phyloP scores from a whole-genome alignment of 1,284 basidiomycete genomes.

The Microbotryum violaceum region DNA sequence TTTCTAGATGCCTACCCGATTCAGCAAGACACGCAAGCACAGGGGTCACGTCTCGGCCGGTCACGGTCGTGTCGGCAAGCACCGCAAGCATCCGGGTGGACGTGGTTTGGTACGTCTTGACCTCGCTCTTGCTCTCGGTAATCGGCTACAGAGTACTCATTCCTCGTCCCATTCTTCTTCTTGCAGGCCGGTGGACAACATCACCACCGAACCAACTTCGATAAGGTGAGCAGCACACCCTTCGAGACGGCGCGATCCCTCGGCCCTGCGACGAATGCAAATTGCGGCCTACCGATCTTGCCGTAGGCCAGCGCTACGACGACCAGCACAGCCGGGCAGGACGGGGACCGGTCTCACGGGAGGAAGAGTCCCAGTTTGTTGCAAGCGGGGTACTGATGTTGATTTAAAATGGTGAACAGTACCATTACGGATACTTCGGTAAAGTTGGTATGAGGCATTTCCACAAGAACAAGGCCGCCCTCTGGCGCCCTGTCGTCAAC shows the following conservation, averaged over 20 bases:
- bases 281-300: no score
- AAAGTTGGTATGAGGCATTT: constrained; percentile 91
- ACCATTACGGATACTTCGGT: constrained; percentile 99
- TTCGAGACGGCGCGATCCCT: no score
- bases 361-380: no score
- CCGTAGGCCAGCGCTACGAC: no score
- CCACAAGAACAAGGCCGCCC: constrained; percentile 85
- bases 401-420: constrained; percentile 42
- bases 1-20: constrained; percentile 35
- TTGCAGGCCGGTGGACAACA: constrained; percentile 87
- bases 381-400: no score
- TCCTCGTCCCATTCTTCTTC: no score
- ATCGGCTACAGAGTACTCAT: no score
- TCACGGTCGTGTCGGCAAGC: constrained; percentile 99
- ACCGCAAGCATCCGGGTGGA: constrained; percentile 99
- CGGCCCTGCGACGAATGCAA: no score
- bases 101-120: constrained; percentile 65
- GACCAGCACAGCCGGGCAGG: no score
- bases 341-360: no score
- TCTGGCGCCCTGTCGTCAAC: constrained; percentile 93
- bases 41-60: constrained; percentile 97
- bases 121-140: neutral
- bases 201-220: constrained; percentile 75
- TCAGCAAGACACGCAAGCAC: constrained; percentile 66
- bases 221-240: constrained; percentile 34